Evolutionary conservation across 495 filamentous ascomycete species (phyloP), one percentile per base, ranked within the genome.

Genomic region (Daldinia grandis): DNA sequence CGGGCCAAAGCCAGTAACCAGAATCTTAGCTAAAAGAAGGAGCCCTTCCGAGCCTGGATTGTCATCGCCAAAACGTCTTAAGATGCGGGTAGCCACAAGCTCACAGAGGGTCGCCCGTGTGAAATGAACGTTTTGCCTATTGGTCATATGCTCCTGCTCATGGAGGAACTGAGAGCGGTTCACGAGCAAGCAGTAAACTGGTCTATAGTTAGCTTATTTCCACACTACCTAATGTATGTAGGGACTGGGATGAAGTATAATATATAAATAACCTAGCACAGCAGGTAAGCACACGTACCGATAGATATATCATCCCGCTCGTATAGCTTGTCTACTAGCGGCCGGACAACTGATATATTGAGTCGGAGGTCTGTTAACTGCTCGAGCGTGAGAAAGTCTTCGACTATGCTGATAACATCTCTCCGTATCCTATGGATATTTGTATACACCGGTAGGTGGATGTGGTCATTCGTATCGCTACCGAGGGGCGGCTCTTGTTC

Each of bases 1-100:
- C 5, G 90, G 90, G 66, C 91, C 87, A 69, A 93, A 92, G 15
- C 89, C 88, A 25, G 89, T 87, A 55, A 93, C 87, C 35, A 93
- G 81, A n/a, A 92, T 88, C 49, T 91, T 89, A 2, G 89, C 85
- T 17, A 93, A 80, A 8, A 89, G 80, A n/a, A 92, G 81, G 21
- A 93, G 80, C n/a, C 87, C 88, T 19, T 84, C 73, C 1, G 83
- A 84, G 14, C 87, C 89, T 27, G 87, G 81, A 65, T 88, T 84
- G 38, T 91, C 88, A 72, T 92, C 90, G 70, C 91, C 86, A 64
- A 86, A 91, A 17, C 88, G 86, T 19, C 90, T 81, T 38, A 93
- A 77, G 15, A 93, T 86, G 33, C 88, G 85, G 25, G 81, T 85
- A 5, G 90, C 90, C 51, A 91, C 83, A 1, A 93, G 74, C 75